These are phyloP conservation scores for Auriscalpium orientale DNA, from an alignment of 768 basidiomycete species.

Conservation along the genomic window DNA sequence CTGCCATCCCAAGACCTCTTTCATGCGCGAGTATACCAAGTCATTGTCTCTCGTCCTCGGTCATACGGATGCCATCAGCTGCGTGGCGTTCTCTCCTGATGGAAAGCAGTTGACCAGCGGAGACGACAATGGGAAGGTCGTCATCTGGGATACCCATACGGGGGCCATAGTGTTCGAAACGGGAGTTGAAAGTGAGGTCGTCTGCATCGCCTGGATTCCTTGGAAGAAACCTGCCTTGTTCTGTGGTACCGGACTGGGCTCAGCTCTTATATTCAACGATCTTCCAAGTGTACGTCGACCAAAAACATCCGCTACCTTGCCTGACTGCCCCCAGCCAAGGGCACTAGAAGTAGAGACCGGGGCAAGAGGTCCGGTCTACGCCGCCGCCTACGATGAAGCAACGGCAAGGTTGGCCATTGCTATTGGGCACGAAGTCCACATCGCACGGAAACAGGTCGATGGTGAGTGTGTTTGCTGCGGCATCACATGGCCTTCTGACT, in stretches of 20 bases:
- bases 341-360: background rate
- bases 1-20: too few species aligned
- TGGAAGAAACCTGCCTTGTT: too few species aligned
- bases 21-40: too few species aligned
- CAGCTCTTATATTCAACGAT: background rate
- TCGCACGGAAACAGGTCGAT: background rate
- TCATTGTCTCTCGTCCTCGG: too few species aligned
- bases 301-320: too few species aligned
- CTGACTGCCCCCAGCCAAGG: too few species aligned
- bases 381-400: background rate
- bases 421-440: background rate
- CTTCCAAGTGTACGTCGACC: too few species aligned
- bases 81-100: background rate
- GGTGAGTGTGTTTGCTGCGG: too few species aligned
- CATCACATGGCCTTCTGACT: too few species aligned
- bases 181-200: background rate
- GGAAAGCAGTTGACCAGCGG: background rate
- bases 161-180: too few species aligned
- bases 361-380: background rate
- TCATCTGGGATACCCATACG: background rate
- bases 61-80: too few species aligned
- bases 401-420: background rate
- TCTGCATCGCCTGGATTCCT: too few species aligned
- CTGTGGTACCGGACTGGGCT: background rate
- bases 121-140: background rate